Evolutionary conservation across 768 basidiomycete species (phyloP), one percentile per base, ranked within the genome.

Genomic region (Pleurotus tuoliensis): DNA sequence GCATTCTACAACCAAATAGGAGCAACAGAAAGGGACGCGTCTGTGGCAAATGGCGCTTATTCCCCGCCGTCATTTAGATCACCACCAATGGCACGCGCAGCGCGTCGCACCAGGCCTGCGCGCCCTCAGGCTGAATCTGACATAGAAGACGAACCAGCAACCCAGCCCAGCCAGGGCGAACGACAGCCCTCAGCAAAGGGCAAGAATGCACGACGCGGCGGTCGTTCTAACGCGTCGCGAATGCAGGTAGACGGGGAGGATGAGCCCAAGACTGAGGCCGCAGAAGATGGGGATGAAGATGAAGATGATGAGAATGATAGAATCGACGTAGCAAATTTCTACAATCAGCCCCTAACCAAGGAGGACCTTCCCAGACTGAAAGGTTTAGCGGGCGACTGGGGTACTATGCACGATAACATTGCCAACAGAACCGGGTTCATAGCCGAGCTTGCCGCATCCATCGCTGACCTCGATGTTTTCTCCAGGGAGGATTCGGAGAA

Each of bases 321-420:
- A 16, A 86, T 90, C 51, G 83, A 89, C 58, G 78, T 85, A 24
- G 71, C 76, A 37, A 78, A 81, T 64, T 85, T 92, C 59, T 70
- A 63, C 5, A 80, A 90, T 67, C 87, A 90, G 58, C 88, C 91
- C 15, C 69, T 93, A 50, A 73, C 77, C 54, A 79, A 69, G 62
- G 71, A 72, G 8, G 82, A 88, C 46, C 71, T 75, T 30, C 58
- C 66, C 27, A 86, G 79, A 64, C 67, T 91, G 27, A 71, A 75
- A 7, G 85, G 86, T 11, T 72, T 89, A 44, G 69, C 82, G 0
- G 66, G 73, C 1, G 88, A 91, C 67, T 91, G 89, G 90, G 65
- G 75, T 18, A 67, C 70, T 59, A 75, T 88, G 63, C 72, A 76
- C 59, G 72, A 70, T n/a, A 73, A 74, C 45, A 77, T 82, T 27